Conservation (phyloP, 1,139 yeast species). For the Yamadazyma jaroonii region DNA sequence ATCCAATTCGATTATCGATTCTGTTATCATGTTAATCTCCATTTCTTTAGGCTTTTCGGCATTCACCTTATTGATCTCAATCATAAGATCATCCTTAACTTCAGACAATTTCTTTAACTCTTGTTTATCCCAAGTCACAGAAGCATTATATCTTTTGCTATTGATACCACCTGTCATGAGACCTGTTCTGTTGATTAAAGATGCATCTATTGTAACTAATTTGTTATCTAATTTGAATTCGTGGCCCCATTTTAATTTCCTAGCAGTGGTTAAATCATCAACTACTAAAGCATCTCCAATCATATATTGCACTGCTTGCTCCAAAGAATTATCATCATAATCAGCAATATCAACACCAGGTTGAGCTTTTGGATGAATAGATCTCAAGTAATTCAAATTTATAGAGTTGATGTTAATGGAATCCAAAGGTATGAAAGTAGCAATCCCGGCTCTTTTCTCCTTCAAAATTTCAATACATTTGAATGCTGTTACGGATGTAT, state of each 20-base stretch:
- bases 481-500: constrained; percentile 68
- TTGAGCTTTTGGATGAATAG: constrained; percentile 52
- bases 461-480: constrained; percentile 81
- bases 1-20: constrained; percentile 55
- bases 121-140: constrained; percentile 68
- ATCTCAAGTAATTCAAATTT: constrained; percentile 58
- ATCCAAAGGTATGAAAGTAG: constrained; percentile 87
- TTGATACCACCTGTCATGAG: constrained; percentile 87
- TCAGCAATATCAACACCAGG: constrained; percentile 75
- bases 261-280: constrained; percentile 66
- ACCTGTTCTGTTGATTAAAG: constrained; percentile 81
- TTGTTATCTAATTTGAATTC: constrained; percentile 52
- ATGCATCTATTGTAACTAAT: constrained; percentile 80
- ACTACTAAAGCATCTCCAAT: constrained; percentile 84
- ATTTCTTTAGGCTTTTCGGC: constrained; percentile 52
- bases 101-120: constrained; percentile 59
- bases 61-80: constrained; percentile 51
- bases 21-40: constrained; percentile 54
- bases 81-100: constrained; percentile 58
- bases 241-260: constrained; percentile 65
- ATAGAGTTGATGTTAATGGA: constrained; percentile 55
- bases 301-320: constrained; percentile 76
- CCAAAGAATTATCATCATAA: constrained; percentile 60
- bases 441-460: constrained; percentile 82
- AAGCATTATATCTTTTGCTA: constrained; percentile 30